These are phyloP conservation scores for Xylaria sp. DNA, from an alignment of 2,329 filamentous ascomycete species.

Conservation along the genomic window DNA sequence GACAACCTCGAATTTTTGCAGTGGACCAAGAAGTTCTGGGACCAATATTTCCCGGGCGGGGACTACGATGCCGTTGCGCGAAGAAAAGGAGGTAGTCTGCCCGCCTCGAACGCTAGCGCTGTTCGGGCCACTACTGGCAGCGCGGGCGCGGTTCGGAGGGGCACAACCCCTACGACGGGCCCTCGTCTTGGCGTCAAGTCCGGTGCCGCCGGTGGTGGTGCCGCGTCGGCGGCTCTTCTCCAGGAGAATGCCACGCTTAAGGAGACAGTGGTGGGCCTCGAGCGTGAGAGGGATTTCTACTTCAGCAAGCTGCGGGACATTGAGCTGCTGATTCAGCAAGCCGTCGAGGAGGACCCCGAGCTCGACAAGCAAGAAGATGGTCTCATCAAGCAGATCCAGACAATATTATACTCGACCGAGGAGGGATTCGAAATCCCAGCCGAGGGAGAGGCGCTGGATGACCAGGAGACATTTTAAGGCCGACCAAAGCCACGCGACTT, in stretches of 20 bases:
- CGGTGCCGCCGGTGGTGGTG: conserved; percentile 48
- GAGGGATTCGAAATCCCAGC: conserved; percentile 88
- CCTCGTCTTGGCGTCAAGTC: conserved; percentile 47
- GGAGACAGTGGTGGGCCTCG: conserved; percentile 92
- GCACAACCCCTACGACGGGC: conserved; percentile 67
- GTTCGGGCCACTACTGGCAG: conserved; percentile 49
- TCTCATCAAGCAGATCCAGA: conserved; percentile 93
- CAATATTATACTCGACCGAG: conserved; percentile 96
- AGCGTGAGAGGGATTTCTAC: conserved; percentile 98
- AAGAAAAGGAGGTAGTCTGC: conserved; percentile 76
- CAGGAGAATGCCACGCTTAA: conserved; percentile 88
- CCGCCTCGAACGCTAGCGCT: conserved; percentile 53
- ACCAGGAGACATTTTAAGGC: conserved; percentile 78
- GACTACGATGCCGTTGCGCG: conserved; percentile 92
- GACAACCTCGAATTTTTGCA: conserved; percentile 99
- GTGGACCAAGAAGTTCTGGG: conserved; percentile 97
- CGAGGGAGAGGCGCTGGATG: conserved; percentile 72
- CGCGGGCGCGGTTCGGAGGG: conserved; percentile 58
- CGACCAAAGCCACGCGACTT: not conserved
- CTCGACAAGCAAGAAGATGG: conserved; percentile 93
- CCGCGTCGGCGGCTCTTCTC: conserved; percentile 73
- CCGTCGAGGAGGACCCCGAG: conserved; percentile 89
- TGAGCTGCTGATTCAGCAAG: conserved; percentile 90
- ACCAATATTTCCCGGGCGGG: conserved; percentile 95
- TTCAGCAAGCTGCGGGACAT: conserved; percentile 99